Percentiles rank a stretch among this genome's conserved stretches.
Conservation (phyloP, 2,329 filamentous ascomycete genomes). For the Aspergillus sojae region DNA sequence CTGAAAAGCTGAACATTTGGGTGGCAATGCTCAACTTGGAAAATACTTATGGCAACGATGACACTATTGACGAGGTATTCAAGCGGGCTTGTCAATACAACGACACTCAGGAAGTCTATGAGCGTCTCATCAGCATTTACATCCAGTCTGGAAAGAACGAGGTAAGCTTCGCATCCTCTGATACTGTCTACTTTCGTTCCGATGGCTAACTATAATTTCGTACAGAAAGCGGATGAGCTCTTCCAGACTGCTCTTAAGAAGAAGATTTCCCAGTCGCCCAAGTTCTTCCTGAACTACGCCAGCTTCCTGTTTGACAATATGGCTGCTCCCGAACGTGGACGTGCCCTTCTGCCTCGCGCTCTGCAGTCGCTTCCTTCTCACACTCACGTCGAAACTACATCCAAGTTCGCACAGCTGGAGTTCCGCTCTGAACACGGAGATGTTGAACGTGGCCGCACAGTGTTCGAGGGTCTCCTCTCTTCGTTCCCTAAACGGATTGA, state of each 20-base stretch:
- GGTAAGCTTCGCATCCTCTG: conserved; percentile 56
- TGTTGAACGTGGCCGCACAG: conserved; percentile 86
- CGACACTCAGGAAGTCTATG: conserved; percentile 84
- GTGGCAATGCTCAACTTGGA: conserved; percentile 92
- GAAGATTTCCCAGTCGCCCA: conserved; percentile 78
- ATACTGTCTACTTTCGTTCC: not conserved
- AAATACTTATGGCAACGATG: conserved; percentile 82
- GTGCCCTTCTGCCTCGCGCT: conserved; percentile 78
- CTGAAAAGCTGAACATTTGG: conserved; percentile 95
- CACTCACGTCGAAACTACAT: conserved; percentile 73
- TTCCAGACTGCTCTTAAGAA: conserved; percentile 89
- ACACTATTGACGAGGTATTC: conserved; percentile 82
- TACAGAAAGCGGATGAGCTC: conserved; percentile 80
- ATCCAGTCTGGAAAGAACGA: conserved; percentile 85
- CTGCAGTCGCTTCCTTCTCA: conserved; percentile 76
- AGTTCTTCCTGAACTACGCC: conserved; percentile 92
- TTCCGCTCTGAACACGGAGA: conserved; percentile 83
- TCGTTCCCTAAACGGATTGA: conserved; percentile 88
- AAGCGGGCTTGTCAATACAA: conserved; percentile 93
- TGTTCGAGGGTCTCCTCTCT: conserved; percentile 85
- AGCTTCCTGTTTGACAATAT: conserved; percentile 82
- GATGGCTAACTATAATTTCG: conserved; percentile 27
- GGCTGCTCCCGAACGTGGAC: conserved; percentile 70
- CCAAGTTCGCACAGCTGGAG: conserved; percentile 88
- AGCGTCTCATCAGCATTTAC: conserved; percentile 89